Percentiles rank a stretch among this genome's conserved stretches.
phyloP scores from a whole-genome alignment of 257 asterid genomes.

The Rhazya stricta region DNA sequence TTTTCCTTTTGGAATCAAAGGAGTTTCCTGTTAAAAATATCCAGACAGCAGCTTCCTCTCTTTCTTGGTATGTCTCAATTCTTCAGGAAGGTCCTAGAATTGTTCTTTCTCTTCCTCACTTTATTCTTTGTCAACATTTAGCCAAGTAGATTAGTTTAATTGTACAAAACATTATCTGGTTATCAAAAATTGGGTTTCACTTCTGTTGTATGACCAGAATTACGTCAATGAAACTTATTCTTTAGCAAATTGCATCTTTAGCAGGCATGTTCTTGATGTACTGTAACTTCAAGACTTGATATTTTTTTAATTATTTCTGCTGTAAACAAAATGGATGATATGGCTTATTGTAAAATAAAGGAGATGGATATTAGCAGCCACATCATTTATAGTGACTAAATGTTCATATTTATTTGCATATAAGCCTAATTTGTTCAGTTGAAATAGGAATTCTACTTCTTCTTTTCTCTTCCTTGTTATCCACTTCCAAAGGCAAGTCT shows the following conservation, averaged over 20 bases:
- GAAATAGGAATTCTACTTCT: background rate
- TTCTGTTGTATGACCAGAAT: background rate
- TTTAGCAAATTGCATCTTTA: background rate
- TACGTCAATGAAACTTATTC: background rate
- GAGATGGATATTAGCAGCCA: background rate
- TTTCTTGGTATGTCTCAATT: background rate
- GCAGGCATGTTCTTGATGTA: background rate
- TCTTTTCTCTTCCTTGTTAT: background rate
- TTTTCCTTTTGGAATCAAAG: background rate
- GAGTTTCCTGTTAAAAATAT: background rate
- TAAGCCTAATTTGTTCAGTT: background rate
- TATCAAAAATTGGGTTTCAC: background rate
- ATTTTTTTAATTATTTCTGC: background rate
- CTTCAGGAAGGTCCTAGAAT: background rate
- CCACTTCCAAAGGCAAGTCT: background rate
- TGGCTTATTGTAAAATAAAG: background rate
- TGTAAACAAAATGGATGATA: background rate
- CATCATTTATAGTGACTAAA: no score
- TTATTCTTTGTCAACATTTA: background rate
- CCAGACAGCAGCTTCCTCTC: background rate
- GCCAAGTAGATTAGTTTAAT: background rate
- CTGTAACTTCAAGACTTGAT: background rate
- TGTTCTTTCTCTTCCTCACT: background rate
- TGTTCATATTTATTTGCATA: background rate
- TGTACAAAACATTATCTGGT: background rate